Evolutionary conservation across 495 filamentous ascomycete species (phyloP), one percentile per base, ranked within the genome.

Genomic region (Ramalina peruviana): DNA sequence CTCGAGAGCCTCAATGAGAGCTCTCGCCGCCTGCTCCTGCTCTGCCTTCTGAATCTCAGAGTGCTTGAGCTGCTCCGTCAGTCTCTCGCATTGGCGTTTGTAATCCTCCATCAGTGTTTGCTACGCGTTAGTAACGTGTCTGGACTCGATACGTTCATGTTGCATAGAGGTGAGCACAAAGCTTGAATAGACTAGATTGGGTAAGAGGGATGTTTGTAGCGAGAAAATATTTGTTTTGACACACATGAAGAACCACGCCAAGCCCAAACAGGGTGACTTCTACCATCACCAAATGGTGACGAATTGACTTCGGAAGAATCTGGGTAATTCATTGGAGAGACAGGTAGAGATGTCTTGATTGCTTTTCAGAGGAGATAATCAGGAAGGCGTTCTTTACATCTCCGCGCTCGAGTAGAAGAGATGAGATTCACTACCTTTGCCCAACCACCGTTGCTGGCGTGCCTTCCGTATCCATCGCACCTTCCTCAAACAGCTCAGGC

Each of bases 401-500:
- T 13, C 3, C 13, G 9, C 39, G 39, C 39, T 41, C n/a, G 39
- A 41, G 16, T 23, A 41, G 16, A 19, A 41, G 16, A 41, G 39
- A 41, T 41, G 39, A 41, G 13, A 41, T 17, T 19, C 39, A 19
- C 20, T 17, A 17, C 16, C 16, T 41, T 41, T 23, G 20, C 16
- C 13, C 16, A 9, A 13, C 39, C 10, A 41, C 7, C 16, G 20
- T 5, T 23, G 39, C 39, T 41, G 39, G 3, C 39, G 6, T 41
- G 6, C 3, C 39, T 15, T 15, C 20, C 7, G 6, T 9, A 41
- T 19, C 39, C 6, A n/a, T 19, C 39, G 13, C 20, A 5, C 37
- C 1, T 1, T 17, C 2, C 38, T 51, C 25, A 21, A 54, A 50
- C 12, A 59, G 33, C 21, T 50, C 51, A 6, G 51, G 54, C 21